Evolutionary conservation across 805 yeast species (phyloP).

Genomic region (Sungouiella blattae): DNA sequence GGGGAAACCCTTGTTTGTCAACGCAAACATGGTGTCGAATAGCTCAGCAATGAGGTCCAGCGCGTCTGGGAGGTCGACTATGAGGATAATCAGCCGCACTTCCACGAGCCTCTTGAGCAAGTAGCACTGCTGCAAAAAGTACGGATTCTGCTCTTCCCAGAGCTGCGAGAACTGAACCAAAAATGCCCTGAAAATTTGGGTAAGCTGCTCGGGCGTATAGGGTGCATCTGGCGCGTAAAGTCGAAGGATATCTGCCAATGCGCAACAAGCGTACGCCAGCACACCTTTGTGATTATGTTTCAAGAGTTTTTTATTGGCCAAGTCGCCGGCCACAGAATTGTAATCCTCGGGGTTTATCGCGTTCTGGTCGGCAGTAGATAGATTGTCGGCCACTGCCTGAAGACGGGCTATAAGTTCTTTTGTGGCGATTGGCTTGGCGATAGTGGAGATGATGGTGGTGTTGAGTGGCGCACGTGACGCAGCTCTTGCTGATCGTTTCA

Average conservation of each 20-base stretch:
- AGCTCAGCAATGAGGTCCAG: constrained; percentile 49
- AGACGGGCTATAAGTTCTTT: constrained; percentile 60
- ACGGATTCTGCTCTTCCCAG: constrained; percentile 53
- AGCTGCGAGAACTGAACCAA: constrained; percentile 58
- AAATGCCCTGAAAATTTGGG: constrained; percentile 64
- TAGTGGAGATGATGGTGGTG: constrained; percentile 52
- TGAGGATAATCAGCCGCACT: constrained; percentile 67
- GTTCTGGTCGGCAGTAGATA: constrained; percentile 62
- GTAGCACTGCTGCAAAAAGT: constrained; percentile 60
- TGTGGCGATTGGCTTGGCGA: constrained; percentile 53
- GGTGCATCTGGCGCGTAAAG: constrained; percentile 91
- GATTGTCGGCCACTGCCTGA: constrained; percentile 56
- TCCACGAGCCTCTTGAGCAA: constrained; percentile 68
- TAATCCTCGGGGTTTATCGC: constrained; percentile 45
- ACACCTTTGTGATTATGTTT: constrained; percentile 64
- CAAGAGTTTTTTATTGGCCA: constrained; percentile 57
- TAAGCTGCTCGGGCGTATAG: constrained; percentile 58
- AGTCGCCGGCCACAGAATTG: constrained; percentile 41
- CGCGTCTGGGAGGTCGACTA: constrained; percentile 70
- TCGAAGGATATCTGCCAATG: constrained; percentile 71
- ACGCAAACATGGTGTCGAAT: constrained; percentile 61
- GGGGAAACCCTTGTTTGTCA: constrained; percentile 44
- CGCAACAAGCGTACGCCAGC: constrained; percentile 66
- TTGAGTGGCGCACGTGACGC: neutral
- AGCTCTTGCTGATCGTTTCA: neutral